These are phyloP conservation scores for rapeseed (Brassica napus) DNA, from an alignment of 345 rosid genomes.

Conservation along the genomic window Da-Ae NC_063450.1:47013501-47014000, in stretches of 20 bases:
- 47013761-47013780: background rate
- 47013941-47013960: background rate
- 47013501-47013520: slow-evolving; percentile 21
- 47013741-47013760: background rate
- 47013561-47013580: background rate
- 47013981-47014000: background rate
- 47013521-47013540: slow-evolving; percentile 18
- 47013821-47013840: background rate
- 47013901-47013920: background rate
- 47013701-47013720: background rate
- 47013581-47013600: slow-evolving; percentile 24
- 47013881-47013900: background rate
- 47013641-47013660: background rate
- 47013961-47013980: background rate
- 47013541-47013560: slow-evolving; percentile 19
- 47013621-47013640: background rate
- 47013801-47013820: background rate
- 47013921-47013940: background rate
- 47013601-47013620: background rate
- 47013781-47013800: background rate
- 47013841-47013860: background rate
- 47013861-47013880: background rate
- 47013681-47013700: background rate
- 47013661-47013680: background rate
- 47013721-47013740: background rate